phyloP scores from a whole-genome alignment of 257 asterid species.

The Ilex asprella region DNA sequence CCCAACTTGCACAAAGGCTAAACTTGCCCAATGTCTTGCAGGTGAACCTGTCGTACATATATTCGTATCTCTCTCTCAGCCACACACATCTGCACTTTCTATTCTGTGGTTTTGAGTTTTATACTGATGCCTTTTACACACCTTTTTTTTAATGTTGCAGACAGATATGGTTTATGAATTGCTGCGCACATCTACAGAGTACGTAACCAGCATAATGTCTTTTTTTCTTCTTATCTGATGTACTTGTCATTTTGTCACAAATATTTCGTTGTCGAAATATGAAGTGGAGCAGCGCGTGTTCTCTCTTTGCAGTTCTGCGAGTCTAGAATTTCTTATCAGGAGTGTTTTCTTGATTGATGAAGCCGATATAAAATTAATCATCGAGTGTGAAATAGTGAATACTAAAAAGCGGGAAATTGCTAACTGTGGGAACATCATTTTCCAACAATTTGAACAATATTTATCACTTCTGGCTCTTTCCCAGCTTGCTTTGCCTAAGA shows the following conservation, averaged over 20 bases:
- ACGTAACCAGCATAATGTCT: conserved; percentile 27
- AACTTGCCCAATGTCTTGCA: conserved; percentile 96
- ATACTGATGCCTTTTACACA: conserved; percentile 19
- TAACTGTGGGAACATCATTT: too few species aligned
- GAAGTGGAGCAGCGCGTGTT: background rate
- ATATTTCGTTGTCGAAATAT: background rate
- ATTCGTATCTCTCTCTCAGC: conserved; percentile 1
- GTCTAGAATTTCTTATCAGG: too few species aligned
- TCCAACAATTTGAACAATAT: too few species aligned
- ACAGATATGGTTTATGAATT: conserved; percentile 98
- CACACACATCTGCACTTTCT: conserved; percentile 6
- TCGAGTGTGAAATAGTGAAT: too few species aligned
- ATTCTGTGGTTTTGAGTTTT: conserved; percentile 4
- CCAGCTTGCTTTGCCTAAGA: background rate
- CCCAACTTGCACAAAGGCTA: conserved; percentile 97
- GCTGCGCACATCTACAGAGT: conserved; percentile 97
- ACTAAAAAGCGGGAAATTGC: too few species aligned
- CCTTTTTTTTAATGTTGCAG: conserved; percentile 37
- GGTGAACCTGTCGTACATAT: conserved; percentile 33
- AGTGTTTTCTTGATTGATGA: too few species aligned
- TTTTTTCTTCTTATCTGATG: conserved; percentile 9
- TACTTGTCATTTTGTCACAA: conserved; percentile 5
- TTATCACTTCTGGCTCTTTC: too few species aligned
- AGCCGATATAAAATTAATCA: too few species aligned
- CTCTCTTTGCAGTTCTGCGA: background rate